Evolutionary conservation across 179 eudicot species (phyloP).

Genomic region (Patellifolia procumbens): DNA sequence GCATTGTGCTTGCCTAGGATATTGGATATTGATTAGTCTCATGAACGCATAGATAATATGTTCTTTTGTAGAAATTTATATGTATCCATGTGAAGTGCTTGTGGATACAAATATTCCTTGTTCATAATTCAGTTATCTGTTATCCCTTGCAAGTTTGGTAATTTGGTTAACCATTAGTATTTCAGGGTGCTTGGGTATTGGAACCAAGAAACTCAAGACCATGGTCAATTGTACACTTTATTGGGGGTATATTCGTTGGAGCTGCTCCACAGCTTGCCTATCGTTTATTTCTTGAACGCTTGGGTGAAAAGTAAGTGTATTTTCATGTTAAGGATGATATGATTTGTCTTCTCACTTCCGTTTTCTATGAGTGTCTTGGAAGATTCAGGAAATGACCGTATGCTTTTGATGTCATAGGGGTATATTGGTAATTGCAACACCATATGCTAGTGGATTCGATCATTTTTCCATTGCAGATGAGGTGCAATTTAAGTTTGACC

Average conservation of each 20-base stretch:
- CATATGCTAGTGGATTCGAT: constrained; percentile 97
- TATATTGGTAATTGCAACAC: constrained; percentile 90
- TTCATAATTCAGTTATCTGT: neutral
- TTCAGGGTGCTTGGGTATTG: constrained; percentile 96
- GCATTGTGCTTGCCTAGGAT: neutral
- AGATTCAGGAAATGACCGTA: constrained; percentile 19
- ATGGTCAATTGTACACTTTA: constrained; percentile 69
- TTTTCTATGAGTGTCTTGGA: constrained; percentile 14
- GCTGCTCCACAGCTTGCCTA: constrained; percentile 99
- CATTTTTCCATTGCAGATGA: constrained; percentile 95
- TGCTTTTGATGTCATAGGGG: constrained; percentile 55
- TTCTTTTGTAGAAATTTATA: neutral
- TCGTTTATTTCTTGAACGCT: constrained; percentile 82
- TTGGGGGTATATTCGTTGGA: constrained; percentile 97
- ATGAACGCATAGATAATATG: neutral
- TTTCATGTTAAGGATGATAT: neutral
- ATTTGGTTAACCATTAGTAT: constrained; percentile 7
- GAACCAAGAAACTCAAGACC: constrained; percentile 60
- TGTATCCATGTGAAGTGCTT: neutral
- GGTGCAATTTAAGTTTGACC: constrained; percentile 86
- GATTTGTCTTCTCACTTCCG: constrained; percentile 9
- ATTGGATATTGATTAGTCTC: neutral
- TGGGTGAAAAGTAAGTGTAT: constrained; percentile 69
- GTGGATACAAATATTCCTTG: neutral
- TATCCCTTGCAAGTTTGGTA: neutral